These are phyloP conservation scores for Cerrena zonata DNA, from an alignment of 1,284 basidiomycete genomes.

Conservation along the genomic window DNA sequence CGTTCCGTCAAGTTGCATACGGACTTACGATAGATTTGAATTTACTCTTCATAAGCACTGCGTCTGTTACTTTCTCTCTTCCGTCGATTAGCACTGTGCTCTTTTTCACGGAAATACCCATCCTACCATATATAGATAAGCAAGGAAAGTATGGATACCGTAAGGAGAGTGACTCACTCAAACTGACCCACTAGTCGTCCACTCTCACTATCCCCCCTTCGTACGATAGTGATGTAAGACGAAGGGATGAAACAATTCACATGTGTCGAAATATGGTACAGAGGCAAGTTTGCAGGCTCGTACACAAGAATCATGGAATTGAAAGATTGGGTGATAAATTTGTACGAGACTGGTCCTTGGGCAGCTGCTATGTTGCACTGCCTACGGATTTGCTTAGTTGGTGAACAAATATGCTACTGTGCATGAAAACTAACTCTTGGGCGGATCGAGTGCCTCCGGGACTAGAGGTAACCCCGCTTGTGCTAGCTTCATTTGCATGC, in stretches of 20 bases:
- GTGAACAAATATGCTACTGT: background rate
- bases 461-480: background rate
- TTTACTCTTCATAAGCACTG: conserved; percentile 17
- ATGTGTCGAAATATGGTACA: conserved; percentile 33
- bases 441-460: background rate
- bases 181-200: conserved; percentile 34
- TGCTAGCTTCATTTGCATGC: background rate
- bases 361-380: background rate
- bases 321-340: conserved; percentile 27
- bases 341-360: conserved; percentile 28
- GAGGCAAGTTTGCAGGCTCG: conserved; percentile 24
- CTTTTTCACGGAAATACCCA: conserved; percentile 22
- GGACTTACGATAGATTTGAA: conserved; percentile 17
- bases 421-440: background rate
- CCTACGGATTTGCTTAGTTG: background rate
- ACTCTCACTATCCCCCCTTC: conserved; percentile 25
- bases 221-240: conserved; percentile 33
- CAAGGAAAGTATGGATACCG: background rate
- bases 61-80: conserved; percentile 18
- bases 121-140: conserved; percentile 11
- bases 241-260: conserved; percentile 37
- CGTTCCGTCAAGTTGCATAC: background rate
- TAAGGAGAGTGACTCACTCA: conserved; percentile 26
- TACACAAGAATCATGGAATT: conserved; percentile 28
- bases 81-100: conserved; percentile 19